Conservation (phyloP, 2,329 filamentous ascomycete genomes). For the Ophiostoma novo-ulmi region DNA sequence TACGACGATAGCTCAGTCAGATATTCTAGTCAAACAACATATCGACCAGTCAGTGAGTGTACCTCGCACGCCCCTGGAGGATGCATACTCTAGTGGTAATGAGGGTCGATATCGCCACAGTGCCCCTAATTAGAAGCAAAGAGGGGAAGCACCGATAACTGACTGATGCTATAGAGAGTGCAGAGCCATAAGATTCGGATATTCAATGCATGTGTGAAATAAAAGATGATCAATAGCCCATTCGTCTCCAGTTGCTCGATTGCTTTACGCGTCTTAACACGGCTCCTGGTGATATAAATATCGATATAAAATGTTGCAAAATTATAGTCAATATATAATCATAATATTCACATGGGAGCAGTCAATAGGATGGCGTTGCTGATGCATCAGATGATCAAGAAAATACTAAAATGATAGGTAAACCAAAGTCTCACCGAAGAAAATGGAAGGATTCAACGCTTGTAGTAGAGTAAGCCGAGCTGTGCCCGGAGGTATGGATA, state of each 20-base stretch:
- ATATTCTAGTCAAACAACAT: background rate
- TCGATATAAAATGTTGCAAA: too few relatives aligned
- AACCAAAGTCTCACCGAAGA: background rate
- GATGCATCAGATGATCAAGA: background rate
- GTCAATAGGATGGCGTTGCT: background rate
- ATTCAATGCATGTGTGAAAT: background rate
- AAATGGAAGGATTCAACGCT: background rate
- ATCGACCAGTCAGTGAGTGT: background rate
- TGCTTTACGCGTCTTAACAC: background rate
- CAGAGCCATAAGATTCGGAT: background rate
- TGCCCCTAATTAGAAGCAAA: background rate
- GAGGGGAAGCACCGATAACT: background rate
- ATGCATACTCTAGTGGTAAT: slow-evolving; percentile 6
- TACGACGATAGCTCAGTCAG: background rate
- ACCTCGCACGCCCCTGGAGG: background rate
- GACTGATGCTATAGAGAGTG: background rate
- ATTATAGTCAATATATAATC: too few relatives aligned
- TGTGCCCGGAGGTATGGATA: background rate
- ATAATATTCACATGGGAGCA: background rate
- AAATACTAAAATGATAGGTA: background rate
- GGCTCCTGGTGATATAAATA: background rate
- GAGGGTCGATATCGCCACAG: background rate
- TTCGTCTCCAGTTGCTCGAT: background rate
- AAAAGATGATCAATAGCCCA: background rate
- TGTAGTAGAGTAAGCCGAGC: background rate